Percentiles rank a stretch among this genome's conserved stretches.
These are phyloP conservation scores for Boletellus ananiceps DNA, from an alignment of 768 basidiomycete genomes.

Conservation along the genomic window DNA sequence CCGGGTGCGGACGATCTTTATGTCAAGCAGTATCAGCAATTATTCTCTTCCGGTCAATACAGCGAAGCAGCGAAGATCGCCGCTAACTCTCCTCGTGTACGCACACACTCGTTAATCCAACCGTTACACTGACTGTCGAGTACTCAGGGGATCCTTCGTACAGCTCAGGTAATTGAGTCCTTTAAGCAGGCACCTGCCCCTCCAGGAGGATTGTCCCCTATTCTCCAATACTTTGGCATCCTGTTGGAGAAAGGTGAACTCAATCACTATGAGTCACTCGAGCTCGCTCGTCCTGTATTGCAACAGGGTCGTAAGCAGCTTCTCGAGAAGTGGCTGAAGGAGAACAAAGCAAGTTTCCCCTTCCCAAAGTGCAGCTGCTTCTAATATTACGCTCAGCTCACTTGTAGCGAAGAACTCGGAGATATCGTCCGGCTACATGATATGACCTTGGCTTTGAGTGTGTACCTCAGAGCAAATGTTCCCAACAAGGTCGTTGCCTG, in stretches of 20 bases:
- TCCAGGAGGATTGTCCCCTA: slow-evolving; percentile 88
- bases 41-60: slow-evolving; percentile 86
- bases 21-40: slow-evolving; percentile 86
- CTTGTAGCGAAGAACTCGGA: slow-evolving; percentile 97
- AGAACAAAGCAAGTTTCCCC: slow-evolving; percentile 74
- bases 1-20: slow-evolving; percentile 98
- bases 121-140: slow-evolving; percentile 3
- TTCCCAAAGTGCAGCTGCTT: slow-evolving; percentile 3
- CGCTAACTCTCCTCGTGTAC: slow-evolving; percentile 89
- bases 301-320: slow-evolving; percentile 95
- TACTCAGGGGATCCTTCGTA: slow-evolving; percentile 84
- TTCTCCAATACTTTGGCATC: slow-evolving; percentile 97
- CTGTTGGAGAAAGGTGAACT: slow-evolving; percentile 98
- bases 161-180: slow-evolving; percentile 90
- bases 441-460: slow-evolving; percentile 94
- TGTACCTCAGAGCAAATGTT: slow-evolving; percentile 95
- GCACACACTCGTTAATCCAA: slow-evolving; percentile 16
- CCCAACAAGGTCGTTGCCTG: slow-evolving; percentile 99
- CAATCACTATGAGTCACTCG: slow-evolving; percentile 92
- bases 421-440: slow-evolving; percentile 94
- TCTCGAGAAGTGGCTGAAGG: slow-evolving; percentile 98
- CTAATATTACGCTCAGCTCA: slow-evolving; percentile 54
- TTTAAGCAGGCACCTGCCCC: slow-evolving; percentile 95
- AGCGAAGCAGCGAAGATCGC: slow-evolving; percentile 96
- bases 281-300: slow-evolving; percentile 92